phyloP scores from a whole-genome alignment of 1,139 yeast genomes.

The Yamadazyma atmosphaerica region DNA sequence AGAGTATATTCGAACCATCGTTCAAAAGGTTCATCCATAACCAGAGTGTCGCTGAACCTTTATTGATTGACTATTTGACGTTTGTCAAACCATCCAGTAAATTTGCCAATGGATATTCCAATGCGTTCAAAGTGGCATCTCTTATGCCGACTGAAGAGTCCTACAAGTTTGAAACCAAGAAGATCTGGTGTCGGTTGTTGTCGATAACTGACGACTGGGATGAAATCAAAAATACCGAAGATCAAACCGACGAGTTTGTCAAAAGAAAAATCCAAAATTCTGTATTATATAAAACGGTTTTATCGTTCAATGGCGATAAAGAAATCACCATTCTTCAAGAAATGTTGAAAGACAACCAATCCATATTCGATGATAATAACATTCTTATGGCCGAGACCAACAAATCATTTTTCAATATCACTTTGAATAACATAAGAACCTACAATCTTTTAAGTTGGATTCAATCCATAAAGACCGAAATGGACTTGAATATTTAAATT shows the following conservation, averaged over 20 bases:
- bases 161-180: constrained; percentile 23
- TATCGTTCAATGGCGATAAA: constrained; percentile 11
- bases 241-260: constrained; percentile 44
- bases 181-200: constrained; percentile 66
- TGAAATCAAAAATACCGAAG: constrained; percentile 37
- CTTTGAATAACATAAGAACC: constrained; percentile 16
- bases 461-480: constrained; percentile 20
- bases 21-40: constrained; percentile 37
- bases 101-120: constrained; percentile 28
- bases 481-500: constrained; percentile 4
- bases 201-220: constrained; percentile 60
- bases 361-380: constrained; percentile 13
- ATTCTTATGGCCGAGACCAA: constrained; percentile 16
- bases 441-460: constrained; percentile 29
- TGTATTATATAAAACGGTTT: constrained; percentile 47
- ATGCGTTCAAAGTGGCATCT: constrained; percentile 38
- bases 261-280: constrained; percentile 44
- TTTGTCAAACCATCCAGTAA: constrained; percentile 37
- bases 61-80: constrained; percentile 60
- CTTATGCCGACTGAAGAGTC: constrained; percentile 25
- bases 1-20: constrained; percentile 28
- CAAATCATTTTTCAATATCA: constrained; percentile 14
- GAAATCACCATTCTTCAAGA: constrained; percentile 15
- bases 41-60: constrained; percentile 42
- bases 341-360: constrained; percentile 10